Evolutionary conservation across 257 asterid genomes (phyloP), one percentile per base, ranked within the genome.

Genomic region (Jasminum sambac): DNA sequence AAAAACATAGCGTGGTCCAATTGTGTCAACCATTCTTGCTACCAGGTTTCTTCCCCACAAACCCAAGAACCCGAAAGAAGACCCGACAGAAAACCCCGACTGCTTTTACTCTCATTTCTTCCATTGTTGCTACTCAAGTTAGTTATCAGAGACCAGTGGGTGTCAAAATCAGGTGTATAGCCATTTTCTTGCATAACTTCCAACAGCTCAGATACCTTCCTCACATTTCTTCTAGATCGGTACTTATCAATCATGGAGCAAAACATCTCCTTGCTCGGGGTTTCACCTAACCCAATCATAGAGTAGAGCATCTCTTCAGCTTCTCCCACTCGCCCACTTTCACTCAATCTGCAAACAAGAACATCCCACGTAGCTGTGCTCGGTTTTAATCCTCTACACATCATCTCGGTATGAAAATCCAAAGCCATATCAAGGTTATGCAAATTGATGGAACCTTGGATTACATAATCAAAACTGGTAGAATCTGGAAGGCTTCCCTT

Each of bases 61-160:
- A 80, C 42, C 94, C 91, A 62, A 81, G n/a, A 81, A 26, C 88
- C 96, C 23, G 93, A 84, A 66, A 94, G 88, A 73, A 94, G 90
- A 65, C 79, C 64, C 5, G 95, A 91, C 46, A 94, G 74, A 74
- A 94, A 91, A 36, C 89, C 68, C 5, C 72, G 72, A 10, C 44
- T 75, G 17, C 41, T 71, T 10, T 37, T 63, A 30, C 68, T 64
- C 11, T 69, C 83, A 5, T 77, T 82, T 52, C 77, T 78, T 76
- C 71, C 74, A 64, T 77, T 75, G 11, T 84, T 71, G 74, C 76
- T 41, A 76, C 85, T 81, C 78, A 91, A 72, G 55, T 88, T 84
- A 74, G 94, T 87, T 46, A 95, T 82, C 0, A 91, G 59, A 61
- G 98, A 84, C 98, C 99, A 94, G 50, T 95, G 99, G 25, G 96